phyloP scores from a whole-genome alignment of 768 basidiomycete species.

The Phylloporus sp. region DNA sequence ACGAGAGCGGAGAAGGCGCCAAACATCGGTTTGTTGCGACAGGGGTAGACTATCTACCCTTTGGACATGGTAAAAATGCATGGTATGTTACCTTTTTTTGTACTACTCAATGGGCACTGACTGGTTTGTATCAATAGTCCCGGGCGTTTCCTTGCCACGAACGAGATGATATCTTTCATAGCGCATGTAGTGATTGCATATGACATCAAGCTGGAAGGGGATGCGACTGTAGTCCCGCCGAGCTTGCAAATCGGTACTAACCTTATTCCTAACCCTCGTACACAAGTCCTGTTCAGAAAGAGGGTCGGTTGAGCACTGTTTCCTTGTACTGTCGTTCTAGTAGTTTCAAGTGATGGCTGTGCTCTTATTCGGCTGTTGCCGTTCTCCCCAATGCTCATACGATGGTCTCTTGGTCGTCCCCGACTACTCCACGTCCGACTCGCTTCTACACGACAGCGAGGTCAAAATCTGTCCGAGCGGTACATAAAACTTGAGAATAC shows the following conservation, averaged over 20 bases:
- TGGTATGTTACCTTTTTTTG: neutral
- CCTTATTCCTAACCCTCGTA: neutral
- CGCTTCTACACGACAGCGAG: constrained; percentile 32
- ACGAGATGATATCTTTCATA: neutral
- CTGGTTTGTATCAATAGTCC: neutral
- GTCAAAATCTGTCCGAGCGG: constrained; percentile 58
- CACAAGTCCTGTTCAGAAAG: neutral
- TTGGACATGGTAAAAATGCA: neutral
- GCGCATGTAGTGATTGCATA: neutral
- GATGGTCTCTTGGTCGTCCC: constrained; percentile 3
- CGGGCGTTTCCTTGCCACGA: neutral
- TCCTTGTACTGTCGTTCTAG: neutral
- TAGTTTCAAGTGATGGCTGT: neutral
- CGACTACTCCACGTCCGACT: constrained; percentile 2
- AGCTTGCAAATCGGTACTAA: neutral
- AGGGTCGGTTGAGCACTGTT: neutral
- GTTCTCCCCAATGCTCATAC: neutral
- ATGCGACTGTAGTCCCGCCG: neutral
- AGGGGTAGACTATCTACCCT: neutral
- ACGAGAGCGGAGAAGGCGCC: neutral
- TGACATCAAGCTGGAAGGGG: neutral
- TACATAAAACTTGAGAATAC: constrained; percentile 55
- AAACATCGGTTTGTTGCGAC: neutral
- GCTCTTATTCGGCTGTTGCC: neutral
- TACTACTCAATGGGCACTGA: neutral